Evolutionary conservation across 2,329 filamentous ascomycete species (phyloP).

Genomic region (Clarireedia homoeocarpa): DNA sequence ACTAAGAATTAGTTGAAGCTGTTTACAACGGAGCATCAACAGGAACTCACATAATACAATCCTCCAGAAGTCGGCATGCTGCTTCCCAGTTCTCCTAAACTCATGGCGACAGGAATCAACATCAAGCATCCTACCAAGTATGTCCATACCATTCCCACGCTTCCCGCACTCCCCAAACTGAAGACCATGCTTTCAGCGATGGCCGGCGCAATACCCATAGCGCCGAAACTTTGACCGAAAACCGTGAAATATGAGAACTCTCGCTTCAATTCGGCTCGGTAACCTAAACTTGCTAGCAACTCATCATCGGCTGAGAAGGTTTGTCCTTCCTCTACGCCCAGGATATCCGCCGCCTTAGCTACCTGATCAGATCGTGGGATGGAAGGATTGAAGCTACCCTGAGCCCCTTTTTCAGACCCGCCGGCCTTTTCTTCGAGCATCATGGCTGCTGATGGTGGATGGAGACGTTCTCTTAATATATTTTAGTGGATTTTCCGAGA

Average conservation of each 20-base stretch:
- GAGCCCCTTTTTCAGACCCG: background rate
- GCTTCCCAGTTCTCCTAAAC: slow-evolving; percentile 27
- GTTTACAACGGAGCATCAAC: slow-evolving; percentile 2
- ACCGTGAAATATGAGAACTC: slow-evolving; percentile 29
- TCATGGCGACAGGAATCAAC: slow-evolving; percentile 27
- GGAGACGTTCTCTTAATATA: background rate
- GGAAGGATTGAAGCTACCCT: background rate
- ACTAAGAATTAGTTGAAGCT: background rate
- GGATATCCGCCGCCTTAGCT: background rate
- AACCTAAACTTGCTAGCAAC: slow-evolving; percentile 24
- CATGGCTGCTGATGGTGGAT: background rate
- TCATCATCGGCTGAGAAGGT: slow-evolving; percentile 21
- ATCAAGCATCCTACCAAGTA: slow-evolving; percentile 26
- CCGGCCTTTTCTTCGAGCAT: background rate
- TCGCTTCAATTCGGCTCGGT: slow-evolving; percentile 27
- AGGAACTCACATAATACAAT: slow-evolving; percentile 24
- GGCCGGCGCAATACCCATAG: slow-evolving; percentile 29
- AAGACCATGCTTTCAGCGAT: slow-evolving; percentile 29
- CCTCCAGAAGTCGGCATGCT: slow-evolving; percentile 29
- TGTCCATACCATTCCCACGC: slow-evolving; percentile 28
- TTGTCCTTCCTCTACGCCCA: slow-evolving; percentile 13
- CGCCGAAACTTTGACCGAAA: slow-evolving; percentile 28
- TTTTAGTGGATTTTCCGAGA: too few relatives aligned
- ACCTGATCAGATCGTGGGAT: background rate
- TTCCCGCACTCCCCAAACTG: slow-evolving; percentile 25